These are phyloP conservation scores for Acanthamoeba royreba DNA, from an alignment of 208 protist genomes.

Conservation along the genomic window DNA sequence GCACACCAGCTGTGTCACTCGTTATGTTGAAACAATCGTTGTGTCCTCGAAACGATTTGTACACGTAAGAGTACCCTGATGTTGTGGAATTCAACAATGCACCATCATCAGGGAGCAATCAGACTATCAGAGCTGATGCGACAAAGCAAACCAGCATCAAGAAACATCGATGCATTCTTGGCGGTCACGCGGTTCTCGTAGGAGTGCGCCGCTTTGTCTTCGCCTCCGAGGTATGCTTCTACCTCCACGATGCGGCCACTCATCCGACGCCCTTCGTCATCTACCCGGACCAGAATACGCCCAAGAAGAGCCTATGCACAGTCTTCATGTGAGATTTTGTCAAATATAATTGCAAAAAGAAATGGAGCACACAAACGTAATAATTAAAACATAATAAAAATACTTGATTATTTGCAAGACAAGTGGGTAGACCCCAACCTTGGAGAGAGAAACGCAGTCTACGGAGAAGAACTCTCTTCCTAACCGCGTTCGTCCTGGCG, in stretches of 20 bases:
- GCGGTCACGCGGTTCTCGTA: not conserved
- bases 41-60: not conserved
- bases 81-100: not conserved
- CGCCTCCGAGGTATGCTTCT: slow-evolving; percentile 1
- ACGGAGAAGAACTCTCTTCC: not conserved
- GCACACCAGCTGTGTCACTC: not conserved
- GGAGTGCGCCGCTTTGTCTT: slow-evolving; percentile 10
- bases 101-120: not conserved
- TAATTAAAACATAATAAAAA: not conserved
- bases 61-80: not conserved
- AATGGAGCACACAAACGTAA: not conserved
- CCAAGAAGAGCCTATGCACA: not conserved
- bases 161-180: not conserved
- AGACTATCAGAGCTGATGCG: not conserved
- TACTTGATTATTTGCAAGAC: not conserved
- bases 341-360: not conserved
- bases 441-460: not conserved
- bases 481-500: too few species aligned
- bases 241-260: not conserved
- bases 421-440: too few species aligned
- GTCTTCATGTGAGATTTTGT: not conserved
- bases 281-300: not conserved
- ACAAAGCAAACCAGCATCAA: not conserved
- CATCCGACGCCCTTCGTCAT: not conserved
- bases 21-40: slow-evolving; percentile 31